Base-by-base conservation (phyloP, 169 alveolate genomes). In the Plasmodium chabaudi region DNA sequence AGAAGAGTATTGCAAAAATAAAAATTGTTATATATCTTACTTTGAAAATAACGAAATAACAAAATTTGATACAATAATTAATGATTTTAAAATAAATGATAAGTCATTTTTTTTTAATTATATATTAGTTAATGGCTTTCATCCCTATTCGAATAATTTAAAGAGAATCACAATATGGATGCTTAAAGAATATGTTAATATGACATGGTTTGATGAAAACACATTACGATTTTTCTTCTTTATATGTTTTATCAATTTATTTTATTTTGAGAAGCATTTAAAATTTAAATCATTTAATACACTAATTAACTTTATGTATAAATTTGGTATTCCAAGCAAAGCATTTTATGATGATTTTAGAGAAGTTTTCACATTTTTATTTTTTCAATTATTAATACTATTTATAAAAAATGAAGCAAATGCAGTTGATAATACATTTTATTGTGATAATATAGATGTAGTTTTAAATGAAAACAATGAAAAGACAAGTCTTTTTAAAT, bases 241-340 rank as follows among this genome's bases (percentile, higher is more conserved):
- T 44, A n/a, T 19, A 13, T 63, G 77, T 57, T 77, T 77, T 57
- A 64, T 77, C 21, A 77, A 77, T 64, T 56, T 77, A 68, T 77
- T 77, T 56, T 64, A 77, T 77, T 77, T 77, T 63, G 88, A 77
- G 44, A 77, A 77, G 19, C 88, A 77, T 44, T 63, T 77, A 77
- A 77, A 77, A 65, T 77, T 77, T 27, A 63, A 64, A 15, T 77
- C 88, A 13, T 77, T 77, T 68, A 79, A 77, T 23, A 77, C 88
- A 7, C 21, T 77, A 9, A 51, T 77, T 64, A 64, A 55, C 63
- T 77, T 77, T 21, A 77, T 77, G 88, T 64, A 77, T 68, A 77
- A 42, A 55, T 77, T 25, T 77, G 88, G 88, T 19, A 63, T 77
- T 77, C 79, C 79, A 34, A 61, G 88, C 21, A 46, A 77, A 49